Conservation (phyloP, 768 basidiomycete species). For the Mycena maculata region DNA sequence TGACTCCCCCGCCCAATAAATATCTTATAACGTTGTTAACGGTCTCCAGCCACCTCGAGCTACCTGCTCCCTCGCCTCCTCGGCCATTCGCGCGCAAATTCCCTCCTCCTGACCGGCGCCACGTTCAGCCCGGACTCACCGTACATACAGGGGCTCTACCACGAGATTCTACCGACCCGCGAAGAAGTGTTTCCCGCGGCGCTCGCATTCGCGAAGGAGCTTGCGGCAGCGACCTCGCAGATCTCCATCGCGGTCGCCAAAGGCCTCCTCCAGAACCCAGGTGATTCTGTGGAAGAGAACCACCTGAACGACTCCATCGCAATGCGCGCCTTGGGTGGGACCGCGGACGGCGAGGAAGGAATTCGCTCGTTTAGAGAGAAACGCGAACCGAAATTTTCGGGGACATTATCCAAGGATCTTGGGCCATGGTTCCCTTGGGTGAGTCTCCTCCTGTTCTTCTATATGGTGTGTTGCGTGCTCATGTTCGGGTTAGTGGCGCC, state of each 20-base stretch:
- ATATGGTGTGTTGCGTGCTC: neutral
- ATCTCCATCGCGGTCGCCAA: slow-evolving; percentile 64
- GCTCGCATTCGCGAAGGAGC: slow-evolving; percentile 62
- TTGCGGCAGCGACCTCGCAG: slow-evolving; percentile 63
- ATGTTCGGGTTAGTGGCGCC: slow-evolving; percentile 49
- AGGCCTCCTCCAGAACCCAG: slow-evolving; percentile 62
- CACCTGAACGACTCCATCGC: slow-evolving; percentile 65
- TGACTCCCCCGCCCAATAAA: too few species aligned
- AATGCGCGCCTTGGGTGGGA: slow-evolving; percentile 52
- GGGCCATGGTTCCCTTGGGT: slow-evolving; percentile 66
- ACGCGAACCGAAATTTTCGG: slow-evolving; percentile 57
- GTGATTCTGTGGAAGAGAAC: slow-evolving; percentile 62
- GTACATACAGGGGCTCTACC: slow-evolving; percentile 56
- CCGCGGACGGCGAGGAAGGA: slow-evolving; percentile 60
- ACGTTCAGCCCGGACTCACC: slow-evolving; percentile 59
- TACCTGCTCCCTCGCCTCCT: slow-evolving; percentile 68
- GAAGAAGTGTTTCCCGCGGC: slow-evolving; percentile 66
- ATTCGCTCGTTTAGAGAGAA: slow-evolving; percentile 61
- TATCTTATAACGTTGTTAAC: neutral
- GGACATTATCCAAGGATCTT: slow-evolving; percentile 54
- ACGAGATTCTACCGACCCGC: slow-evolving; percentile 59
- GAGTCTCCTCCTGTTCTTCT: slow-evolving; percentile 34
- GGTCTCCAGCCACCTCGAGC: slow-evolving; percentile 48
- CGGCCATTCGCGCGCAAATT: slow-evolving; percentile 62
- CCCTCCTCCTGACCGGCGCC: slow-evolving; percentile 62